Percentiles rank a stretch among this genome's conserved stretches.
Conservation (phyloP, 352 stramenopile species). For the Albugo laibachii region DNA sequence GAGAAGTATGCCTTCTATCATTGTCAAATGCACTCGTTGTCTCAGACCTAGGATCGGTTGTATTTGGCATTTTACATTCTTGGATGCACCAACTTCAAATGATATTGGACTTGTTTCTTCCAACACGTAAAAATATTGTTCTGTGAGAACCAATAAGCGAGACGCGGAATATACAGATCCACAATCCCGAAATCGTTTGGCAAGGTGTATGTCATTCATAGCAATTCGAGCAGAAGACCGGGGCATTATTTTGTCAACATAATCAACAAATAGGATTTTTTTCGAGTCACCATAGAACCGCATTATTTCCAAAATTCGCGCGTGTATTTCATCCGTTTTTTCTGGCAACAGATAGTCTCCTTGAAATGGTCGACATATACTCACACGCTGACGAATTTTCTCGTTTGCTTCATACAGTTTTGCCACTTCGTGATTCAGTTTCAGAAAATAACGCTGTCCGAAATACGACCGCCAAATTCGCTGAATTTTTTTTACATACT, state of each 20-base stretch:
- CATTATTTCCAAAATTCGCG: conserved; percentile 30
- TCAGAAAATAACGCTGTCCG: conserved; percentile 55
- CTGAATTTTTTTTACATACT: conserved; percentile 63
- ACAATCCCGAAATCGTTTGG: conserved; percentile 4
- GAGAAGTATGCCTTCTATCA: conserved; percentile 60
- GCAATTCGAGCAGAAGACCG: not conserved
- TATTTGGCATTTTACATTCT: conserved; percentile 27
- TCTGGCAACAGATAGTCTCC: conserved; percentile 64
- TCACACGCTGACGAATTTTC: conserved; percentile 70
- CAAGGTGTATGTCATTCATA: too few relatives aligned
- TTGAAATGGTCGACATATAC: conserved; percentile 75
- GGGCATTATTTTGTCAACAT: conserved; percentile 35
- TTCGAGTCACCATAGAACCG: conserved; percentile 55
- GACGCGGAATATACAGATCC: conserved; percentile 17
- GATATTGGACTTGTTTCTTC: conserved; percentile 18
- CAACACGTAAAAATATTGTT: conserved; percentile 61
- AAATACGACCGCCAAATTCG: conserved; percentile 67
- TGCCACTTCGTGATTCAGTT: conserved; percentile 68
- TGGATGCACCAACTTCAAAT: not conserved
- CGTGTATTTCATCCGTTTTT: conserved; percentile 1
- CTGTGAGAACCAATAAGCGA: conserved; percentile 45
- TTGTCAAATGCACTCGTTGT: conserved; percentile 29
- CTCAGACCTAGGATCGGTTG: conserved; percentile 53
- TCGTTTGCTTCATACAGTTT: conserved; percentile 64
- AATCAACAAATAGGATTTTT: conserved; percentile 70